Conservation (phyloP, 2,329 filamentous ascomycete genomes). For the Aspergillus texensis region DNA sequence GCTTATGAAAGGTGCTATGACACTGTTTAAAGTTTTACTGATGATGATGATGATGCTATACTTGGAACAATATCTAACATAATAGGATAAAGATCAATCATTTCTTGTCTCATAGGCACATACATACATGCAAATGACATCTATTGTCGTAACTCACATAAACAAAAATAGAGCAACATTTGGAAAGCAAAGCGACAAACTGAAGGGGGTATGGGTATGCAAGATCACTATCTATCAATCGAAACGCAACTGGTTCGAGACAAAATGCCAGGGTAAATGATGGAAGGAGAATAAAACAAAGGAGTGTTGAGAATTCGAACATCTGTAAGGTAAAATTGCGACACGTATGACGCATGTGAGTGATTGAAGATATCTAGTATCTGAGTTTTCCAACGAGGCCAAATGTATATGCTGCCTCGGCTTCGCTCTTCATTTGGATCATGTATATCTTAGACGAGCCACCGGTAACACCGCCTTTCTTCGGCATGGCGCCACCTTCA, state of each 20-base stretch:
- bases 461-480: constrained; percentile 60
- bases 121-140: constrained; percentile 4
- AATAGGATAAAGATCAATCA: not conserved
- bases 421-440: constrained; percentile 62
- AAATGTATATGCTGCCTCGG: constrained; percentile 58
- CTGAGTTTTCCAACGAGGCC: constrained; percentile 56
- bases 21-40: not conserved
- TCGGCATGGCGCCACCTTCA: constrained; percentile 60
- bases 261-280: not conserved
- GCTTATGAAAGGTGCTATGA: not conserved
- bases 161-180: not conserved
- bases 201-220: constrained; percentile 3
- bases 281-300: not conserved
- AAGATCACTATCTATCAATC: not conserved
- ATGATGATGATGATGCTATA: not conserved
- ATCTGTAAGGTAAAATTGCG: too few species aligned
- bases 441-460: constrained; percentile 64
- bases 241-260: not conserved
- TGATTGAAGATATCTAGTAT: constrained; percentile 39
- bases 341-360: not conserved
- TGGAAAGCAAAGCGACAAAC: constrained; percentile 1
- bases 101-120: not conserved
- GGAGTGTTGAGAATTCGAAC: not conserved
- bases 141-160: not conserved
- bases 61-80: not conserved